A percentile compares a stretch with the other conserved stretches of the same genome.
phyloP scores from a whole-genome alignment of 176 grass and related monocot genomes.

The Juncus effusus region DNA sequence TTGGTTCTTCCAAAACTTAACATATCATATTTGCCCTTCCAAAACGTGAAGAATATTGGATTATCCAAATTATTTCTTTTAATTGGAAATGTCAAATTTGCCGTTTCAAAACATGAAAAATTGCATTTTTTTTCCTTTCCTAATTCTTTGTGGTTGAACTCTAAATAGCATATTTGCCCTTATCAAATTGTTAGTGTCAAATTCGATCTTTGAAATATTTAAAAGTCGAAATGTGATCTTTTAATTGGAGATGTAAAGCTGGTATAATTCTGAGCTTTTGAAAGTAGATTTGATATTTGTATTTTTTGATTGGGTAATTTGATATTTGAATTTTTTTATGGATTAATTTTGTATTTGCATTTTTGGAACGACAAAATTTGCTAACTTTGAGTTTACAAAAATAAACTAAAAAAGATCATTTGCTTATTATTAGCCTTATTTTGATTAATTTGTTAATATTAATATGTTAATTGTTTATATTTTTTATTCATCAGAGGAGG shows the following conservation, averaged over 20 bases:
- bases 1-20: neutral
- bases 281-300: no score
- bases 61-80: neutral
- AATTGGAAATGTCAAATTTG: neutral
- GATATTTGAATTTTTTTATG: no score
- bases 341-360: neutral
- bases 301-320: no score
- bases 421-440: neutral
- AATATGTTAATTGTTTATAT: neutral
- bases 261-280: no score
- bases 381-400: neutral
- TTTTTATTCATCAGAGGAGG: slow-evolving; percentile 43
- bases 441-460: neutral
- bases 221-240: no score
- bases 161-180: neutral
- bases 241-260: no score
- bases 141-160: neutral
- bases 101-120: no score
- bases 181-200: neutral
- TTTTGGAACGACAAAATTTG: neutral
- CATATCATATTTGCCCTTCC: neutral
- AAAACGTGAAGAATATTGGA: no score
- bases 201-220: no score
- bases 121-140: neutral
- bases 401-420: neutral